phyloP scores from a whole-genome alignment of 1,284 basidiomycete species.

The Malassezia pachydermatis region DNA sequence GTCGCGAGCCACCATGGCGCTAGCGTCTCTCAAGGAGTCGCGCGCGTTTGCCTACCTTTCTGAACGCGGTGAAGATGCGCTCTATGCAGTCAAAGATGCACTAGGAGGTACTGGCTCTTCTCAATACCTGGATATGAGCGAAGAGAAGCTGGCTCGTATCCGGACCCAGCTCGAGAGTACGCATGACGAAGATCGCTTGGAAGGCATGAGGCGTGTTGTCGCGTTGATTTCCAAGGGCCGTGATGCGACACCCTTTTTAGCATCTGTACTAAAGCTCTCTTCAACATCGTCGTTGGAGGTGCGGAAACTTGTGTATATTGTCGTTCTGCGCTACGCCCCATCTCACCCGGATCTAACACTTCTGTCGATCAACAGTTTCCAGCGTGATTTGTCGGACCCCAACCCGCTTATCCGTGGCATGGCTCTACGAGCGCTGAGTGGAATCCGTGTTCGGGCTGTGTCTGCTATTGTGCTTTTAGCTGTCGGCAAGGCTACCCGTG shows the following conservation, averaged over 20 bases:
- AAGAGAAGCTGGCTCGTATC: conserved; percentile 31
- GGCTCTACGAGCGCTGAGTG: conserved; percentile 84
- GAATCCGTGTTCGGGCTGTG: conserved; percentile 78
- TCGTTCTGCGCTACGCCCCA: conserved; percentile 76
- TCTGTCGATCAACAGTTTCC: conserved; percentile 96
- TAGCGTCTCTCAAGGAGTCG: conserved; percentile 34
- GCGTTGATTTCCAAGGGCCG: conserved; percentile 75
- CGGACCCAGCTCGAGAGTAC: conserved; percentile 34
- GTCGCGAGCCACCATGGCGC: conserved; percentile 11
- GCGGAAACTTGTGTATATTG: conserved; percentile 93
- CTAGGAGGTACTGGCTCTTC: conserved; percentile 32
- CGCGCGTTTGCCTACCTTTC: conserved; percentile 38
- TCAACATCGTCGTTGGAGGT: conserved; percentile 62
- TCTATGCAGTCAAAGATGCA: conserved; percentile 34
- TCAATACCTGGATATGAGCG: conserved; percentile 37
- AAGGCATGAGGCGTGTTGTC: conserved; percentile 37
- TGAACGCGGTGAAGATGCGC: conserved; percentile 43
- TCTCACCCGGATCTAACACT: conserved; percentile 73
- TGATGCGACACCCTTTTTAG: conserved; percentile 69
- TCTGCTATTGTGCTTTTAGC: conserved; percentile 74
- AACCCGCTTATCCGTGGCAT: conserved; percentile 79
- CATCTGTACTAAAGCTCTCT: conserved; percentile 41
- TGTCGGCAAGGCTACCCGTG: conserved; percentile 78
- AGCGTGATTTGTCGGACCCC: conserved; percentile 83
- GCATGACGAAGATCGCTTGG: conserved; percentile 34